Evolutionary conservation across 73 alveolate species (phyloP).

Genomic region (Breviolum minutum): DNA sequence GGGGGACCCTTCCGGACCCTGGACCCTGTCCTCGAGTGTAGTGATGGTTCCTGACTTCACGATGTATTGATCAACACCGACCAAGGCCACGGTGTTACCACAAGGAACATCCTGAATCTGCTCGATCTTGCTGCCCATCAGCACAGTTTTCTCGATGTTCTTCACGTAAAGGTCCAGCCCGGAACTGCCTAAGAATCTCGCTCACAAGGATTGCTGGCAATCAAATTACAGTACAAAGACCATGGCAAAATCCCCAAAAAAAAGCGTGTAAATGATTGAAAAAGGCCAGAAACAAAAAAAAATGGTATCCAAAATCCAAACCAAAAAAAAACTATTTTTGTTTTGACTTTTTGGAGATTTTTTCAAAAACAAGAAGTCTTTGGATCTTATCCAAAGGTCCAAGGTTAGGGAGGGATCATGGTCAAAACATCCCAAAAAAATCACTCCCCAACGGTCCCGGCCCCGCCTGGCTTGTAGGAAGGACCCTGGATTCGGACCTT

Average conservation of each 20-base stretch:
- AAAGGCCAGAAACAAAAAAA: no score
- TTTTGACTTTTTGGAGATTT: no score
- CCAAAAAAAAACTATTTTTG: no score
- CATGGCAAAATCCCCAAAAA: no score
- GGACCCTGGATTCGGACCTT: conserved; percentile 98
- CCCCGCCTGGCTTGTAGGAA: conserved; percentile 96
- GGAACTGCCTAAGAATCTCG: conserved; percentile 21
- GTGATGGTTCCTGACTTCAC: conserved; percentile 97
- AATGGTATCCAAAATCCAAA: no score
- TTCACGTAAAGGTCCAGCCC: conserved; percentile 96
- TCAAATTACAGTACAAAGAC: neutral
- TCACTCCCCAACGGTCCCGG: no score
- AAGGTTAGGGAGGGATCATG: no score
- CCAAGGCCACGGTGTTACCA: conserved; percentile 98
- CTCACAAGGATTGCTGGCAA: conserved; percentile 27
- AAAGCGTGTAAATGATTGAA: no score
- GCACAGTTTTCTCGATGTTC: conserved; percentile 96
- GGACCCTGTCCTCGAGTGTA: conserved; percentile 50
- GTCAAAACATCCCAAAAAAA: no score
- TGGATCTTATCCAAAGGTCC: no score
- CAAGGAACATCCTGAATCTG: conserved; percentile 96
- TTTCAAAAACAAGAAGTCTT: no score
- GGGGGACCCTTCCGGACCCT: no score
- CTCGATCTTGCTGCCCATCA: conserved; percentile 96
- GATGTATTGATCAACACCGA: conserved; percentile 96